These are phyloP conservation scores for Ganoderma sinense DNA, from an alignment of 1,284 basidiomycete genomes.

Conservation along the genomic window DNA sequence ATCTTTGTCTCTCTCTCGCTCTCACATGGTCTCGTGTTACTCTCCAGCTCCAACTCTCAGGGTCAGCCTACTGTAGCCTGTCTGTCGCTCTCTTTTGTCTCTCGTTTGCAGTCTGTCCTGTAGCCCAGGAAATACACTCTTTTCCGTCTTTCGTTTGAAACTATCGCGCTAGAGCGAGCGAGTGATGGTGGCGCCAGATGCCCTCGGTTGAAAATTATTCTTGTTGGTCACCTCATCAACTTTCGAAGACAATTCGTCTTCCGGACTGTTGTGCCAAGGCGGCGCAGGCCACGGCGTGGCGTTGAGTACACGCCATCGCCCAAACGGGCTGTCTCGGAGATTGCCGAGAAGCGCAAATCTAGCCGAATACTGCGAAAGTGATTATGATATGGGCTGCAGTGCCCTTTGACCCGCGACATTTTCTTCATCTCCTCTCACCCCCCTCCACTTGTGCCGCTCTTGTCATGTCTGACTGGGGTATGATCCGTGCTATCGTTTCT, in stretches of 20 bases:
- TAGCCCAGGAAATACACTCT: background rate
- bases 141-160: background rate
- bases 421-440: background rate
- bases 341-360: background rate
- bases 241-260: background rate
- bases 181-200: background rate
- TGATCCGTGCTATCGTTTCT: background rate
- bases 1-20: background rate
- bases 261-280: background rate
- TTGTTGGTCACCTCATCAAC: background rate
- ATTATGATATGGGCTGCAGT: background rate
- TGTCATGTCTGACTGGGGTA: constrained; percentile 33
- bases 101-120: background rate
- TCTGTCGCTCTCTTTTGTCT: background rate
- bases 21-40: background rate
- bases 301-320: background rate
- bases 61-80: background rate
- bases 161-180: background rate
- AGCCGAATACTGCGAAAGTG: background rate
- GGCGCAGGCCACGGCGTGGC: background rate
- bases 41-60: background rate
- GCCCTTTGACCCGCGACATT: background rate
- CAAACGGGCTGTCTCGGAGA: background rate
- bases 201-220: too few relatives aligned
- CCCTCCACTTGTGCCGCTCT: background rate